These are phyloP conservation scores for Kodamaea suecica DNA, from an alignment of 1,139 yeast genomes.

Conservation along the genomic window DNA sequence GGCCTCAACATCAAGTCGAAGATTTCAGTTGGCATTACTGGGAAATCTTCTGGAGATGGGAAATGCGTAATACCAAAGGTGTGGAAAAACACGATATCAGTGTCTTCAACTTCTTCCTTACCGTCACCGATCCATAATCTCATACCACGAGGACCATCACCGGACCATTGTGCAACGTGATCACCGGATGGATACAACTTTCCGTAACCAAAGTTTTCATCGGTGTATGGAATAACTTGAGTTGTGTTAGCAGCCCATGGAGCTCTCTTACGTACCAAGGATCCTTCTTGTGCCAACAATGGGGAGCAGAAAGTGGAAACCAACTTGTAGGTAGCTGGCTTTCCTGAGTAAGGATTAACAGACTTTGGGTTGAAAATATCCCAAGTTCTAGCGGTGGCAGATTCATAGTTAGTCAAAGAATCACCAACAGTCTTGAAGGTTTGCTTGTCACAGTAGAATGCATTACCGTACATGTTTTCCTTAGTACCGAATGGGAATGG, in stretches of 20 bases:
- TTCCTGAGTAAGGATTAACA: slow-evolving; percentile 65
- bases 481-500: slow-evolving; percentile 59
- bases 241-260: slow-evolving; percentile 72
- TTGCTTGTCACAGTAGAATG: slow-evolving; percentile 61
- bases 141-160: slow-evolving; percentile 69
- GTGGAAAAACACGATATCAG: slow-evolving; percentile 71
- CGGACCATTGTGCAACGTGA: slow-evolving; percentile 77
- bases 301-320: slow-evolving; percentile 77
- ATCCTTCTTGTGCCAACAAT: slow-evolving; percentile 68
- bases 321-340: slow-evolving; percentile 73
- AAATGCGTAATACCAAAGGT: slow-evolving; percentile 82
- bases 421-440: slow-evolving; percentile 66
- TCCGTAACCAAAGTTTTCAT: slow-evolving; percentile 48
- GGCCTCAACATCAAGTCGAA: slow-evolving; percentile 73
- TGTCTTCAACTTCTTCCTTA: slow-evolving; percentile 56
- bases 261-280: slow-evolving; percentile 75
- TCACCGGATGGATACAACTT: slow-evolving; percentile 77
- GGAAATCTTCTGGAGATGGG: slow-evolving; percentile 90
- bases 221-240: slow-evolving; percentile 67
- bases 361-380: slow-evolving; percentile 71
- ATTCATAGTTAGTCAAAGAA: slow-evolving; percentile 60
- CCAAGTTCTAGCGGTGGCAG: slow-evolving; percentile 70
- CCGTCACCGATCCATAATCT: slow-evolving; percentile 75
- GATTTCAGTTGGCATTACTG: slow-evolving; percentile 85
- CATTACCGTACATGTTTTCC: slow-evolving; percentile 75